Percentiles rank a stretch among this genome's conserved stretches.
Evolutionary conservation across 768 basidiomycete genomes (phyloP).

Genomic region (Mycena polygramma): DNA sequence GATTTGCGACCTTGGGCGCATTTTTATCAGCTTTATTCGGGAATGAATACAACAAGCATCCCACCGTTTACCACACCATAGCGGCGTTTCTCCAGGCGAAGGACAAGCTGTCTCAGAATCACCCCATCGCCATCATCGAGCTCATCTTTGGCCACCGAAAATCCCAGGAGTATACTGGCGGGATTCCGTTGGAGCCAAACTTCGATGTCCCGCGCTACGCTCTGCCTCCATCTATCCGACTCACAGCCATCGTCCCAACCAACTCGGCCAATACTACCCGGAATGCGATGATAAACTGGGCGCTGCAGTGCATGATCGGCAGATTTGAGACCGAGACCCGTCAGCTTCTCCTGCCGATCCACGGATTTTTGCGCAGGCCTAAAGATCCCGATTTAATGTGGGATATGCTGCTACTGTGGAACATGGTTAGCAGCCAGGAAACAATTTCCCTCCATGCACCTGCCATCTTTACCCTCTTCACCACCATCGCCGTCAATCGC

Average conservation of each 20-base stretch:
- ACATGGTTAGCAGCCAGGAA: not conserved
- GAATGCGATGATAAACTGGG: not conserved
- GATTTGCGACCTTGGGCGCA: no score
- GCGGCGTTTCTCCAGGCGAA: not conserved
- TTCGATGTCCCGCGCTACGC: not conserved
- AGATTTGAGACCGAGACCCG: not conserved
- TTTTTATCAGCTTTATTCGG: no score
- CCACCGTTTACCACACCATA: not conserved
- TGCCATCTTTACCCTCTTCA: not conserved
- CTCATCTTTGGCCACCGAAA: not conserved
- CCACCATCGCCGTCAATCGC: not conserved
- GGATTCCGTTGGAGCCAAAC: not conserved
- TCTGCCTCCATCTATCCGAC: not conserved
- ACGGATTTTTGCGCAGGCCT: not conserved
- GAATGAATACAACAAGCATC: not conserved
- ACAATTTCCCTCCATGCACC: not conserved
- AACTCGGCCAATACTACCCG: not conserved
- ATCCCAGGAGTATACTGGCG: not conserved
- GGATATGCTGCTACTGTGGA: not conserved
- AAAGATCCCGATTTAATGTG: not conserved
- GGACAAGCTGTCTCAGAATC: not conserved
- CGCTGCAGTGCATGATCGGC: not conserved
- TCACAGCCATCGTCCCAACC: no score
- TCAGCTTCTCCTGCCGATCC: not conserved
- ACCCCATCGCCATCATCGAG: not conserved